Evolutionary conservation across 2,329 filamentous ascomycete genomes (phyloP), one percentile per base, ranked within the genome.

Genomic region (Madurella fahalii): DNA sequence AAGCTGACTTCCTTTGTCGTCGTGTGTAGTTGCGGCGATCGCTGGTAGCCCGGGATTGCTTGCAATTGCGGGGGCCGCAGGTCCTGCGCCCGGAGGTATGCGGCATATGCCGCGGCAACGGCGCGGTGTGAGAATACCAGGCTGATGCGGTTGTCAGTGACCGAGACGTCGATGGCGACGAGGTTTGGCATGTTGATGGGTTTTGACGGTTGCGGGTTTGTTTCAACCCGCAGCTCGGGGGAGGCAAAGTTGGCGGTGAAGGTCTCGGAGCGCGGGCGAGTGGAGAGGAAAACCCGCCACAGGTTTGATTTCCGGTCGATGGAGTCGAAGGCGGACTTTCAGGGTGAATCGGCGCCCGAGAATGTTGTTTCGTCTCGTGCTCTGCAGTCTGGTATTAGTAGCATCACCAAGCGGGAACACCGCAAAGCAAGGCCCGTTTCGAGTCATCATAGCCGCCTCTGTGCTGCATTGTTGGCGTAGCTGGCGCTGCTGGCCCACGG

Each of bases 81-180:
- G 47, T 64, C 63, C 40, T 59, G 54, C 40, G 56, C 52, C 25
- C 58, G 53, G 41, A 64, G 58, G 53, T 63, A 62, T 20, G 59
- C 54, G 18, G 58, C 61, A 47, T 63, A 64, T 40, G 61, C 58
- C 2, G 54, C 47, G 34, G 63, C 63, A 13, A 63, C 58, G 50
- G 63, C 58, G 17, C 60, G 58, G 55, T 64, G 60, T 4, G 63
- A 64, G 40, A 64, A 64, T 48, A 58, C 57, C 37, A 64, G 59
- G 50, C 56, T 57, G 52, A 64, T 54, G 42, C 58, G 60, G 56
- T 54, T 51, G 56, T 63, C 61, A 4, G 49, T 56, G 42, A 64
- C 63, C 16, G 58, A 64, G 45, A 63, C 59, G 56, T 64, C 63
- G 50, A 64, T 53, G 50, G 63, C 56, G 46, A 62, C 60, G 37